Conservation (phyloP, 2,329 filamentous ascomycete genomes). For the Dactylellina leptospora region DNA sequence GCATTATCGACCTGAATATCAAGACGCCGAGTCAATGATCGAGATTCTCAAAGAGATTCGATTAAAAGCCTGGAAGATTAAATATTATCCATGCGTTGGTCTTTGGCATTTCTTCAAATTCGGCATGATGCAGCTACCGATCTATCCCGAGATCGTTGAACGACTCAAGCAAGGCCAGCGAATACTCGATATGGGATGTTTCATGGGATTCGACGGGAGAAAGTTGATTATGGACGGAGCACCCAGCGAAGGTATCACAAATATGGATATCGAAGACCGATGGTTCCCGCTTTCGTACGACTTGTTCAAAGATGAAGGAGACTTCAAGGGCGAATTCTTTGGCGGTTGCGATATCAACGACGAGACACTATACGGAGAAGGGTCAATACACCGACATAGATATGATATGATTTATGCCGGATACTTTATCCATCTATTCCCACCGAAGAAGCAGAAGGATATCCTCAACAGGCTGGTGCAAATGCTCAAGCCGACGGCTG, state of each 20-base stretch:
- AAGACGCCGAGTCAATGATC: slow-evolving; percentile 36
- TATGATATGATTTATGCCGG: slow-evolving; percentile 52
- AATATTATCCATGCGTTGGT: slow-evolving; percentile 60
- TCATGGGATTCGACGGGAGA: slow-evolving; percentile 49
- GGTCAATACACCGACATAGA: slow-evolving; percentile 36
- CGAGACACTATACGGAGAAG: slow-evolving; percentile 35
- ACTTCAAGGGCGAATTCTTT: slow-evolving; percentile 48
- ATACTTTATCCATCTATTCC: slow-evolving; percentile 51
- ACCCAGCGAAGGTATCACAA: slow-evolving; percentile 42
- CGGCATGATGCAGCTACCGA: slow-evolving; percentile 58
- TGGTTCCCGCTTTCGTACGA: slow-evolving; percentile 50
- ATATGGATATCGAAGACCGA: slow-evolving; percentile 46
- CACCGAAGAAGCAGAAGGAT: slow-evolving; percentile 20
- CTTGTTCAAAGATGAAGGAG: slow-evolving; percentile 33
- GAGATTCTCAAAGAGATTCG: slow-evolving; percentile 38
- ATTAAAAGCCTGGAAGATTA: slow-evolving; percentile 59
- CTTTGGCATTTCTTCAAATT: slow-evolving; percentile 61
- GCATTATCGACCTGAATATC: slow-evolving; percentile 27
- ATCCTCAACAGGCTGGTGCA: slow-evolving; percentile 39
- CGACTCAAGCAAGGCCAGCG: slow-evolving; percentile 55
- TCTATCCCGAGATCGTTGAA: slow-evolving; percentile 58
- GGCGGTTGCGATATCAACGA: slow-evolving; percentile 46
- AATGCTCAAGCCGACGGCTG: slow-evolving; percentile 38
- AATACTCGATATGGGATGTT: slow-evolving; percentile 50
- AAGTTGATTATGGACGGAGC: slow-evolving; percentile 42